Evolutionary conservation across 1,284 basidiomycete species (phyloP).

Genomic region (Papiliotrema laurentii): DNA sequence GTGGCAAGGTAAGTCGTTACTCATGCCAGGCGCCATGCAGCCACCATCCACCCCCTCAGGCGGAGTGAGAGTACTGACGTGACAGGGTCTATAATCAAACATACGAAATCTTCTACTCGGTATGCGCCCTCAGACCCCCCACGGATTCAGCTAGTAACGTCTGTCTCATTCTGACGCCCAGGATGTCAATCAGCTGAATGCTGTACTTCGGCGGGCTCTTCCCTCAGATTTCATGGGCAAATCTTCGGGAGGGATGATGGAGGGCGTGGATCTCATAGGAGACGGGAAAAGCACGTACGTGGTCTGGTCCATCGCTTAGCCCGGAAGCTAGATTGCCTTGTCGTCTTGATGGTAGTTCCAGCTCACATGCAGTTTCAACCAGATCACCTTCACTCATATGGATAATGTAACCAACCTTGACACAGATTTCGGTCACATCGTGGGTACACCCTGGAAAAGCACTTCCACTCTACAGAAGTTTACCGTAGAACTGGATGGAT

Average conservation of each 20-base stretch:
- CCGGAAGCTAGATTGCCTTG: neutral
- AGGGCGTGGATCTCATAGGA: constrained; percentile 28
- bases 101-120: constrained; percentile 35
- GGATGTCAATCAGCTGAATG: constrained; percentile 34
- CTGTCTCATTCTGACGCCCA: neutral
- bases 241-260: constrained; percentile 3
- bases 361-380: constrained; percentile 22
- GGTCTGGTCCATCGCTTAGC: neutral
- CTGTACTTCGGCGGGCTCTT: constrained; percentile 24
- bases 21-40: neutral
- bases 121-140: constrained; percentile 10
- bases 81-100: constrained; percentile 21
- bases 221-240: constrained; percentile 17
- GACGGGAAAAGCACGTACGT: constrained; percentile 33
- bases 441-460: constrained; percentile 10
- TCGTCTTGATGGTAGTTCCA: neutral
- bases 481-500: constrained; percentile 33
- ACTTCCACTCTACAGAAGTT: neutral
- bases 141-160: neutral
- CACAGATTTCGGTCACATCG: constrained; percentile 23
- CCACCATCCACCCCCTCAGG: no score
- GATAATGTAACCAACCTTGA: constrained; percentile 19
- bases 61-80: neutral
- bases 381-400: constrained; percentile 32
- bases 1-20: constrained; percentile 63